Evolutionary conservation across 306 rosid species (phyloP).

Genomic region (Quillaja saponaria): DNA sequence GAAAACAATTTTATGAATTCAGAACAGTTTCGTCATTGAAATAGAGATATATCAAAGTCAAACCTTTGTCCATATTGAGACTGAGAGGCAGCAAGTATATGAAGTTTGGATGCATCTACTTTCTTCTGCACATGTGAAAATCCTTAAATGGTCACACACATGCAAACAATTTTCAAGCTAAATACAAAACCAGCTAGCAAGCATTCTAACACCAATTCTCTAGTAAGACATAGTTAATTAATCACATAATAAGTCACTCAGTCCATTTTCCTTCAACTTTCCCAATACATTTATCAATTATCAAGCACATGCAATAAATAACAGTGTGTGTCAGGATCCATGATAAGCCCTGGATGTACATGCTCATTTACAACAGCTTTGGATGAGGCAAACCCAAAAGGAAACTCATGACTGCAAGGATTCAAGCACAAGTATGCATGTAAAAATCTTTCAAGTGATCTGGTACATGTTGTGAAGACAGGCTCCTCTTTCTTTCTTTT

Average conservation of each 20-base stretch:
- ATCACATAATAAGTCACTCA: neutral
- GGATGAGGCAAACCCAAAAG: too few relatives aligned
- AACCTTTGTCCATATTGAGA: slow-evolving; percentile 88
- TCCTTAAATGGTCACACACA: slow-evolving; percentile 14
- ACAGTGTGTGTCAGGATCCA: neutral
- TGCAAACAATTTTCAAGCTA: slow-evolving; percentile 5
- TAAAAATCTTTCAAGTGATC: slow-evolving; percentile 1
- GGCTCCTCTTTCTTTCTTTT: neutral
- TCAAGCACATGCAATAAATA: slow-evolving; percentile 12
- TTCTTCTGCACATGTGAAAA: slow-evolving; percentile 46
- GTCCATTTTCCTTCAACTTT: slow-evolving; percentile 16
- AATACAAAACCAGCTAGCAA: slow-evolving; percentile 9
- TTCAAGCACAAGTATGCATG: slow-evolving; percentile 1
- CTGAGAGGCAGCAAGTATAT: slow-evolving; percentile 66
- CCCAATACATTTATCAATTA: slow-evolving; percentile 8
- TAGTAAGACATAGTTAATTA: neutral
- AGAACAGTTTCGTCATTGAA: neutral
- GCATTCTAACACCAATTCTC: neutral
- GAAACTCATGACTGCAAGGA: neutral
- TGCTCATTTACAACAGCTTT: too few relatives aligned
- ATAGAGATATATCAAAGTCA: slow-evolving; percentile 12
- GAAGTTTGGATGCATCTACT: slow-evolving; percentile 59
- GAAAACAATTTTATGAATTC: slow-evolving; percentile 20
- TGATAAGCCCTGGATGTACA: too few relatives aligned
- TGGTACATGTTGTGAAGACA: neutral